These are phyloP conservation scores for Rhynchospora tenuis DNA, from an alignment of 176 grass and related monocot species.

Conservation along the genomic window DNA sequence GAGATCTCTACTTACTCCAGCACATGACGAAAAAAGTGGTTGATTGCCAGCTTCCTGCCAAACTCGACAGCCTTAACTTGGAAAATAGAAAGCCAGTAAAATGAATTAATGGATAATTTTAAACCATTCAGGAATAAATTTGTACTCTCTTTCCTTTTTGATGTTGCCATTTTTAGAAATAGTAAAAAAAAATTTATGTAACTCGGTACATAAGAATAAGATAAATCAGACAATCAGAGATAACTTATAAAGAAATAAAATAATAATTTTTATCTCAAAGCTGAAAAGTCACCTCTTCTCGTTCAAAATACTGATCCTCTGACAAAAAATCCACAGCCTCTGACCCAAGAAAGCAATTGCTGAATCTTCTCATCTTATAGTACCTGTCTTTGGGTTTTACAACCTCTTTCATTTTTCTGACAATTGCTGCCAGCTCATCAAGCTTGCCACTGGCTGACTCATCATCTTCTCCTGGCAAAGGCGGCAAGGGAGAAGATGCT, in stretches of 20 bases:
- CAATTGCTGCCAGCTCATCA: constrained; percentile 80
- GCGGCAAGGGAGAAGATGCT: constrained; percentile 54
- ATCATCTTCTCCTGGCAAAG: constrained; percentile 93
- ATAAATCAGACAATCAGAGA: not conserved
- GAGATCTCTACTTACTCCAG: constrained; percentile 47
- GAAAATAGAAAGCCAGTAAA: constrained; percentile 9
- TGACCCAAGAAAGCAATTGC: constrained; percentile 83
- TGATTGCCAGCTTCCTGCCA: constrained; percentile 76
- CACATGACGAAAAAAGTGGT: constrained; percentile 78
- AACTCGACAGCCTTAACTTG: constrained; percentile 80
- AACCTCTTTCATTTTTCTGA: constrained; percentile 88
- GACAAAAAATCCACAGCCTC: constrained; percentile 91
- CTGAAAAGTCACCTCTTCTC: constrained; percentile 59
- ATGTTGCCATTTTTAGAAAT: not conserved
- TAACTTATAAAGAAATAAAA: constrained; percentile 4
- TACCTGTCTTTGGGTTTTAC: constrained; percentile 78
- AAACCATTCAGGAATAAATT: not conserved
- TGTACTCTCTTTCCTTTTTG: not conserved
- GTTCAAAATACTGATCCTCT: constrained; percentile 90
- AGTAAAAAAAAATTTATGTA: constrained; percentile 9
- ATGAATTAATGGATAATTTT: not conserved
- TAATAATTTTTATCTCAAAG: not conserved
- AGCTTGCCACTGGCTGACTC: constrained; percentile 79
- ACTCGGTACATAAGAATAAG: not conserved
- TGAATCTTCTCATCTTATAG: constrained; percentile 98